Evolutionary conservation across 495 filamentous ascomycete species (phyloP).

Genomic region (Staphylotrichum tortipilum): DNA sequence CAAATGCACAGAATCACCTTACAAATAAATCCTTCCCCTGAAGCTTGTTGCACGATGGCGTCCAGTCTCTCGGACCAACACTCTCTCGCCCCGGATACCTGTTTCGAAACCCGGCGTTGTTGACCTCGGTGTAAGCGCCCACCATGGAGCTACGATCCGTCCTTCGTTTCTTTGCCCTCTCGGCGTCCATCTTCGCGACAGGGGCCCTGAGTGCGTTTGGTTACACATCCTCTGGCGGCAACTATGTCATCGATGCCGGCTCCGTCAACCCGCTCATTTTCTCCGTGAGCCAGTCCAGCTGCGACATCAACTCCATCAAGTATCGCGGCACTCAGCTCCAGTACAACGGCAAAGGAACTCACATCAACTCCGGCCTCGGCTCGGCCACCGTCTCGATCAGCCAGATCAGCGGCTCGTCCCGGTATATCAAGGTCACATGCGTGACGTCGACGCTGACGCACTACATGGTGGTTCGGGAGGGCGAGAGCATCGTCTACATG

Average conservation of each 20-base stretch:
- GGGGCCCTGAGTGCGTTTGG: slow-evolving; percentile 33
- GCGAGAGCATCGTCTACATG: slow-evolving; percentile 53
- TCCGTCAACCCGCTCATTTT: slow-evolving; percentile 47
- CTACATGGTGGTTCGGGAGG: slow-evolving; percentile 53
- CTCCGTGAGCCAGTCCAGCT: slow-evolving; percentile 47
- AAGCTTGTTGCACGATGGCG: neutral
- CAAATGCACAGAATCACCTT: too few relatives aligned
- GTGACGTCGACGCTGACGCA: slow-evolving; percentile 52
- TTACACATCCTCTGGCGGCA: slow-evolving; percentile 33
- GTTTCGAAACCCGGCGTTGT: neutral
- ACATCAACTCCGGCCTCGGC: slow-evolving; percentile 54
- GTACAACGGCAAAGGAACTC: slow-evolving; percentile 42
- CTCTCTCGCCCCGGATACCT: neutral
- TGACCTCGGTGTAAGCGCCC: neutral
- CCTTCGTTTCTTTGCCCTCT: slow-evolving; percentile 18
- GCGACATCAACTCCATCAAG: slow-evolving; percentile 56
- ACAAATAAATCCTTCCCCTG: too few relatives aligned
- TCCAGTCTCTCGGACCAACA: neutral
- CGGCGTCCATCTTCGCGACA: slow-evolving; percentile 27
- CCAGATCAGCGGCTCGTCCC: slow-evolving; percentile 24
- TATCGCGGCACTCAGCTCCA: slow-evolving; percentile 52
- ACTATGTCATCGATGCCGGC: slow-evolving; percentile 47
- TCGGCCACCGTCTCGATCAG: slow-evolving; percentile 48
- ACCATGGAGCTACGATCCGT: slow-evolving; percentile 15
- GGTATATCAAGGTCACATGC: slow-evolving; percentile 56